These are phyloP conservation scores for Candida hungchunana DNA, from an alignment of 805 yeast species.

Conservation along the genomic window DNA sequence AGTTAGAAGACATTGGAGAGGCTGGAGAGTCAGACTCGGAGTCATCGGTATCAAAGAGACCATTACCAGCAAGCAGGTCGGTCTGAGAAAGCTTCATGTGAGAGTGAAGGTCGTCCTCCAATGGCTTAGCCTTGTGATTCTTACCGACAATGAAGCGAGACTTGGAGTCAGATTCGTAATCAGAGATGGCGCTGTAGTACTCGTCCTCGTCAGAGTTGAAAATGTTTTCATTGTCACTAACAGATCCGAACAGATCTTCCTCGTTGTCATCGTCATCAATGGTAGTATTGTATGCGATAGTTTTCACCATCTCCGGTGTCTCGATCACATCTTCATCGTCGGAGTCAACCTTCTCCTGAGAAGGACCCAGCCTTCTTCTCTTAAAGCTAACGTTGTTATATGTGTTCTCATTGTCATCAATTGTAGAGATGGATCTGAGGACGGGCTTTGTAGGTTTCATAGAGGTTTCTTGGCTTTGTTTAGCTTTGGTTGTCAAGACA, in stretches of 20 bases:
- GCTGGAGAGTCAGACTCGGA: constrained; percentile 17
- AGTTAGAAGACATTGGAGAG: constrained; percentile 11
- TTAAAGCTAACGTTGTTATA: constrained; percentile 27
- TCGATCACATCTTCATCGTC: constrained; percentile 2
- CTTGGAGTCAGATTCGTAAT: constrained; percentile 20
- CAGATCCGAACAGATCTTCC: constrained; percentile 14
- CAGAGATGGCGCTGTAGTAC: constrained; percentile 25
- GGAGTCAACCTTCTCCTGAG: constrained; percentile 5
- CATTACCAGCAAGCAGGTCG: constrained; percentile 11
- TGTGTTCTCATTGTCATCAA: constrained; percentile 27
- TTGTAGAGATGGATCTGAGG: constrained; percentile 26
- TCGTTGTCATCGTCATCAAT: constrained; percentile 16
- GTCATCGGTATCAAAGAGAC: constrained; percentile 17
- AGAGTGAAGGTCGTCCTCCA: constrained; percentile 13
- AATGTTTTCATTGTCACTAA: constrained; percentile 22
- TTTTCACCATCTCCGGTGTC: background rate
- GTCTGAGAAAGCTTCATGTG: constrained; percentile 13
- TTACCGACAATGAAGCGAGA: constrained; percentile 15
- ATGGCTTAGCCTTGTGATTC: constrained; percentile 16
- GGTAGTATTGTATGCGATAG: constrained; percentile 5
- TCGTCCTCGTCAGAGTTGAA: constrained; percentile 28
- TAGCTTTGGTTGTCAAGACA: constrained; percentile 25
- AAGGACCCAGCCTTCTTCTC: constrained; percentile 19
- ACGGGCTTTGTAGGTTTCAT: constrained; percentile 22
- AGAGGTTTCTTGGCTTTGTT: constrained; percentile 22